Evolutionary conservation across 1,284 basidiomycete genomes (phyloP).

Genomic region (Ganoderma resinaceum): DNA sequence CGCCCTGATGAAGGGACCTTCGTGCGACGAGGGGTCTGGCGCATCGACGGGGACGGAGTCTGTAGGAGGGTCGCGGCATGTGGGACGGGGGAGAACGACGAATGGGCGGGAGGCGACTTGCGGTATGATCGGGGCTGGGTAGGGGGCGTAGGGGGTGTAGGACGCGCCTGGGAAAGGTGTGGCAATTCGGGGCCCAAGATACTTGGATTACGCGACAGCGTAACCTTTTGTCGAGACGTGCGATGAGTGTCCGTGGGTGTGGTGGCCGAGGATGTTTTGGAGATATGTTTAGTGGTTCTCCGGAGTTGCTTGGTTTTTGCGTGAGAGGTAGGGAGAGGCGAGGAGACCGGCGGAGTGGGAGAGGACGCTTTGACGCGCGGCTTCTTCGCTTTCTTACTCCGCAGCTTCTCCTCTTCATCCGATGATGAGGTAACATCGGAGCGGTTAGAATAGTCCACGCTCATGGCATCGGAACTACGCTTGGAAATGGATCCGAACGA

Average conservation of each 20-base stretch:
- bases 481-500: conserved; percentile 44
- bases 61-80: neutral
- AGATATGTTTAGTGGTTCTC: conserved; percentile 29
- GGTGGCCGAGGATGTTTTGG: conserved; percentile 24
- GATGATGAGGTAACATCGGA: conserved; percentile 64
- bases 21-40: conserved; percentile 32
- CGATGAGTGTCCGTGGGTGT: conserved; percentile 27
- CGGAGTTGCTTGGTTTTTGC: conserved; percentile 25
- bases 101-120: conserved; percentile 8
- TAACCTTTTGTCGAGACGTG: conserved; percentile 45
- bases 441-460: conserved; percentile 40
- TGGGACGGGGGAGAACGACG: conserved; percentile 10
- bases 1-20: conserved; percentile 33
- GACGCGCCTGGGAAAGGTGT: neutral
- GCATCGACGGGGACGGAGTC: conserved; percentile 9
- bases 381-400: conserved; percentile 68
- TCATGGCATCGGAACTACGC: conserved; percentile 43
- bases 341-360: conserved; percentile 37
- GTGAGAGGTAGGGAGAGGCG: conserved; percentile 28
- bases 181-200: conserved; percentile 59
- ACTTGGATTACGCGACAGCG: conserved; percentile 62
- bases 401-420: conserved; percentile 77
- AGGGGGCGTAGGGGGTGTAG: neutral
- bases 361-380: conserved; percentile 53
- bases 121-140: neutral